Percentiles rank a stretch among this genome's conserved stretches.
These are phyloP conservation scores for Tricholoma matsutake DNA, from an alignment of 768 basidiomycete species.

Conservation along the genomic window DNA sequence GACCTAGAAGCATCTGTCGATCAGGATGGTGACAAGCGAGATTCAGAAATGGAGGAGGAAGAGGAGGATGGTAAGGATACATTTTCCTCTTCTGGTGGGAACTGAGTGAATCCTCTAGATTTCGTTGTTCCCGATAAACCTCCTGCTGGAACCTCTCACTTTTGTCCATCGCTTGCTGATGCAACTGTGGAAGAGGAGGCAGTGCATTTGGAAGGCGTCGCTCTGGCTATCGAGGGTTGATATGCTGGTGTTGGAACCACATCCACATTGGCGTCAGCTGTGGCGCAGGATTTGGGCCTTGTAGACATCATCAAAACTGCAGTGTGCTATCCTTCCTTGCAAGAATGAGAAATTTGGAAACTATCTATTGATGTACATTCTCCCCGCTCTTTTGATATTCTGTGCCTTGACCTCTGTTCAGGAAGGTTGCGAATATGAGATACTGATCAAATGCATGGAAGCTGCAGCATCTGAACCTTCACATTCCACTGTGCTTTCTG, in stretches of 20 bases:
- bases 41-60: background rate
- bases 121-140: background rate
- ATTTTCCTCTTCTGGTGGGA: background rate
- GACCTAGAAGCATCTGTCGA: background rate
- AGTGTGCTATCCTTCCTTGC: background rate
- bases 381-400: background rate
- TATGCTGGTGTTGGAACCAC: background rate
- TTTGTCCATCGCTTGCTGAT: background rate
- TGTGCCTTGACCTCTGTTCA: background rate
- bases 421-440: too few species aligned
- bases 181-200: background rate
- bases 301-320: background rate
- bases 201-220: background rate
- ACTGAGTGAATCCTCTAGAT: background rate
- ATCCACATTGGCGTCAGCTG: background rate
- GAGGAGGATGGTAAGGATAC: background rate
- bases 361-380: background rate
- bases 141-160: background rate
- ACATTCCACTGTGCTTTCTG: too few species aligned
- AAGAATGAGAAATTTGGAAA: background rate
- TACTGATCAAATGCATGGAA: too few species aligned
- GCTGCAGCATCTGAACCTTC: too few species aligned
- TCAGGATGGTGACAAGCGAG: background rate
- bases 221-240: background rate
- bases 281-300: background rate